Evolutionary conservation across 305 asterid genomes (phyloP).

Genomic region (Rubia balearica): DNA sequence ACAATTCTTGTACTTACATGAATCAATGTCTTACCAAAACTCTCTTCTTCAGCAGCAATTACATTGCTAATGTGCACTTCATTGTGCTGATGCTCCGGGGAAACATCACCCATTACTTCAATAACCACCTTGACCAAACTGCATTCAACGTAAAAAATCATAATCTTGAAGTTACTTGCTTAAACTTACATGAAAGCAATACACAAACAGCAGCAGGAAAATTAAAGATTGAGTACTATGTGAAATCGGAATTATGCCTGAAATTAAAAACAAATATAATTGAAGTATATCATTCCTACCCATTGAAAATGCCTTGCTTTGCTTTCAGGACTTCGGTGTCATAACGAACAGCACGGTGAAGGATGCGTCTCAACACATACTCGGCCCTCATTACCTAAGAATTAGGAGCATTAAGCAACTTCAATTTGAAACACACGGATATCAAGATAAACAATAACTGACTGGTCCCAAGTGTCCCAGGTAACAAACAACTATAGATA

Average conservation of each 20-base stretch:
- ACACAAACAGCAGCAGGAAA: too few relatives aligned
- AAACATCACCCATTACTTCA: slow-evolving; percentile 76
- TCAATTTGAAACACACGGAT: neutral
- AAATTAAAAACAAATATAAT: neutral
- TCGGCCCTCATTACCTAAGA: slow-evolving; percentile 96
- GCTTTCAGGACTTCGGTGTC: slow-evolving; percentile 95
- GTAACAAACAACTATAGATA: neutral
- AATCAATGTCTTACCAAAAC: slow-evolving; percentile 87
- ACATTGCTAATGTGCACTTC: slow-evolving; percentile 52
- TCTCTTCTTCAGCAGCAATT: slow-evolving; percentile 85
- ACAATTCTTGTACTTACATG: slow-evolving; percentile 37
- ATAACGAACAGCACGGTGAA: slow-evolving; percentile 92
- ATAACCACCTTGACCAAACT: slow-evolving; percentile 80
- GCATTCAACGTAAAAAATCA: slow-evolving; percentile 17
- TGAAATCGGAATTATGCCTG: too few relatives aligned
- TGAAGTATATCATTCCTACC: slow-evolving; percentile 36
- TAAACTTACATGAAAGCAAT: neutral
- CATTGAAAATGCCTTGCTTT: slow-evolving; percentile 69
- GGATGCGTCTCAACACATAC: slow-evolving; percentile 89
- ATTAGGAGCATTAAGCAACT: slow-evolving; percentile 6
- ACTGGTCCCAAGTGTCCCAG: neutral
- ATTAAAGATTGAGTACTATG: too few relatives aligned
- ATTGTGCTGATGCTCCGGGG: slow-evolving; percentile 75
- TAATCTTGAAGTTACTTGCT: neutral
- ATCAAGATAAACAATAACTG: neutral